Base-by-base conservation (phyloP, 148 eudicot genomes). In the Vaccinium macrocarpon region DNA sequence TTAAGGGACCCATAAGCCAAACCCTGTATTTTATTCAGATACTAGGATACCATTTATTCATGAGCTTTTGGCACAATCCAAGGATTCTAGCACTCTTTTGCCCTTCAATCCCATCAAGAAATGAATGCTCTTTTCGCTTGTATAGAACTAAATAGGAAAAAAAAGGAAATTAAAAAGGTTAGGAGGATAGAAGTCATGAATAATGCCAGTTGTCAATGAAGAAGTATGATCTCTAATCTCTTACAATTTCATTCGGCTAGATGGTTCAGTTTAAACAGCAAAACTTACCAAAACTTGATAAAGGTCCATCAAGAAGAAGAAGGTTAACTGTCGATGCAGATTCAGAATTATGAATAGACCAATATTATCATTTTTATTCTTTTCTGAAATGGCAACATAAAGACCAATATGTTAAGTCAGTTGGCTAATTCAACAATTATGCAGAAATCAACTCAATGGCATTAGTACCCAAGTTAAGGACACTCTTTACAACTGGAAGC, bases 1-100 rank as follows among this genome's bases (percentile, higher is more conserved):
- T 75, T 61, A 81, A 84, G 81, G 73, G 42, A 57, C 80, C 80
- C 87, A 46, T 80, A 72, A 42, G 57, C 78, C 62, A 53, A 49
- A 49, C 56, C 35, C 70, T 32, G 18, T 80, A 56, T 23, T 57
- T 38, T 21, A 80, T 21, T n/a, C 21, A 75, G n/a, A 85, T 81
- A 74, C 55, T 61, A 46, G 75, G 70, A 10, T 51, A 56, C 50
- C 21, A 81, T 5, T 49, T 8, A 73, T 53, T 80, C 76, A 64
- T 62, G 27, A 61, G 75, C 50, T 77, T 62, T 76, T 76, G 68
- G 85, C 79, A 64, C 42, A 83, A 66, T 49, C 59, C 38, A 53
- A 53, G 46, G 19, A 49, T 38, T 82, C 46, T 32, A 48, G 68
- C 46, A 52, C 82, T 64, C 56, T n/a, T 61, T 16, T 27, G 38